Evolutionary conservation across 2,329 filamentous ascomycete genomes (phyloP).

Genomic region (Penicillium sp.): DNA sequence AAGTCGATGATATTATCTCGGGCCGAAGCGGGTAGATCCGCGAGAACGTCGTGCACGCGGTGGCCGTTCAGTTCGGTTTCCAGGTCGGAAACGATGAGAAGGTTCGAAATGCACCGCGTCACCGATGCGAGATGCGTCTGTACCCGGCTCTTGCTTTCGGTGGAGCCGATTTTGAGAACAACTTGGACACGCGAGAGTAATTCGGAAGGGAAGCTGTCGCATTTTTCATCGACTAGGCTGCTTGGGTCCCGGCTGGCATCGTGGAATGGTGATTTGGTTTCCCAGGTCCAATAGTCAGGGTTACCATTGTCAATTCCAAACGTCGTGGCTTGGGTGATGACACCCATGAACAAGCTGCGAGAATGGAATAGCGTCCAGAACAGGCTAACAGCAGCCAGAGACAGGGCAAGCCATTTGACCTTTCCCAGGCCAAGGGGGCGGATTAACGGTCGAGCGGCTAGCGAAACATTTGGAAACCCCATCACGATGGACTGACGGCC

Average conservation of each 20-base stretch:
- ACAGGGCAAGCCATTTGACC: too few species aligned
- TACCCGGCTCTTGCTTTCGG: constrained; percentile 42
- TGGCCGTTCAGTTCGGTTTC: constrained; percentile 48
- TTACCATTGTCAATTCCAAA: too few species aligned
- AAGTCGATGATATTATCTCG: constrained; percentile 39
- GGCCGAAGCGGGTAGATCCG: constrained; percentile 46
- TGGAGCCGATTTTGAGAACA: constrained; percentile 51
- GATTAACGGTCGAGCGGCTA: too few species aligned
- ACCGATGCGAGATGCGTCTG: constrained; percentile 49
- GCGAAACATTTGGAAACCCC: too few species aligned
- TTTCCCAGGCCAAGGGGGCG: too few species aligned
- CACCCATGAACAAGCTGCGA: background rate
- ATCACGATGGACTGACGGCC: too few species aligned
- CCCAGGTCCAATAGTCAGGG: constrained; percentile 24
- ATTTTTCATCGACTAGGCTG: constrained; percentile 10
- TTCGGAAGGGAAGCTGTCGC: constrained; percentile 33
- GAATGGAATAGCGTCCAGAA: too few species aligned
- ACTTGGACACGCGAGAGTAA: constrained; percentile 46
- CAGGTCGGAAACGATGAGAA: constrained; percentile 35
- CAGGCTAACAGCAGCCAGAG: too few species aligned
- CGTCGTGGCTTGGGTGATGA: background rate
- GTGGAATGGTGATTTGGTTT: constrained; percentile 20
- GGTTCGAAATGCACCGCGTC: constrained; percentile 15
- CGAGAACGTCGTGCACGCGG: constrained; percentile 47
- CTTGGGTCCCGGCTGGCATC: background rate